Conservation (phyloP, 1,284 basidiomycete genomes). For the Melampsora larici-populina region DNA sequence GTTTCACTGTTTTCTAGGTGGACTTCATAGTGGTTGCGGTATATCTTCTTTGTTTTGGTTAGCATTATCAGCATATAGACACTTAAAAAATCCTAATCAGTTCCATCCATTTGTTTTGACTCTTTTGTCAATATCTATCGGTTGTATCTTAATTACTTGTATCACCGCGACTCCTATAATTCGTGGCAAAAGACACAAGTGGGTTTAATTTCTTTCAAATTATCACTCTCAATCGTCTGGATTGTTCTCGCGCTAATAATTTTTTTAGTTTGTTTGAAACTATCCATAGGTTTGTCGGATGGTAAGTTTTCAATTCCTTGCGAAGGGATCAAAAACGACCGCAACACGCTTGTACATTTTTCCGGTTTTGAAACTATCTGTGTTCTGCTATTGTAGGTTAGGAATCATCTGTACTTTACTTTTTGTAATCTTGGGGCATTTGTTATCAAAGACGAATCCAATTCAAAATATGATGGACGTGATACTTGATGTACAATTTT, state of each 20-base stretch:
- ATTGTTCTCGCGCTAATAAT: background rate
- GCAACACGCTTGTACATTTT: no score
- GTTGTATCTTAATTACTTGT: background rate
- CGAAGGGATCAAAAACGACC: background rate
- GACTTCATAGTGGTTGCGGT: background rate
- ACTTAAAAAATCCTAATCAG: background rate
- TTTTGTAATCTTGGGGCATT: background rate
- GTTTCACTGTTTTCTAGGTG: background rate
- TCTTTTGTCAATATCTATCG: background rate
- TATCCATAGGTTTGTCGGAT: background rate
- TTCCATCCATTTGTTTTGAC: background rate
- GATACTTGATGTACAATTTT: background rate
- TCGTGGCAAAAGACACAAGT: background rate
- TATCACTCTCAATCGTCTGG: no score
- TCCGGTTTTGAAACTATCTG: background rate
- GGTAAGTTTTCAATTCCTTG: background rate
- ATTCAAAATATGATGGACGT: conserved; percentile 1
- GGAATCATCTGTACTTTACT: background rate
- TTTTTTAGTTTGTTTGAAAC: background rate
- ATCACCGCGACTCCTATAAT: background rate
- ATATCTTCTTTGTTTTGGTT: background rate
- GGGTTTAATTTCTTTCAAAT: no score
- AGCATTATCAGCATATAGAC: background rate
- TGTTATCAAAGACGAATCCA: background rate
- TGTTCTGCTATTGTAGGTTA: background rate